A percentile compares a stretch with the other conserved stretches of the same genome.
Conservation (phyloP, 495 filamentous ascomycete species). For the Penicillium macrosclerotiorum region DNA sequence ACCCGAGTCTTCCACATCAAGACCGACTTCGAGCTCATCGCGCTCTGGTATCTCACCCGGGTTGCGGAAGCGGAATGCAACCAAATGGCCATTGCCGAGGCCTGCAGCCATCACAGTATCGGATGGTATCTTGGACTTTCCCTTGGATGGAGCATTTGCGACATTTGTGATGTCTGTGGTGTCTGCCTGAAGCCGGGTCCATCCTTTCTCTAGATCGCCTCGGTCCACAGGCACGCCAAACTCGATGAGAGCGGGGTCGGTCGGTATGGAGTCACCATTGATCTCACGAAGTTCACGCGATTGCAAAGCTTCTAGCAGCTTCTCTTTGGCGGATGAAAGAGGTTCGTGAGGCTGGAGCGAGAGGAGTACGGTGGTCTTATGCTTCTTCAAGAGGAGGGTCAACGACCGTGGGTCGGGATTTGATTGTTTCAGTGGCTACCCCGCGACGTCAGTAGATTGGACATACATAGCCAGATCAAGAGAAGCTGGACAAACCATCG, state of each 20-base stretch:
- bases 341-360: constrained; percentile 60
- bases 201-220: constrained; percentile 57
- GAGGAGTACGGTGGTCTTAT: constrained; percentile 74
- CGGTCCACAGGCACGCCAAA: constrained; percentile 54
- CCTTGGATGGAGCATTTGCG: too few species aligned
- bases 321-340: constrained; percentile 58
- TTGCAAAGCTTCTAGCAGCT: constrained; percentile 58
- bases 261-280: constrained; percentile 47
- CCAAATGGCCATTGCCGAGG: constrained; percentile 53
- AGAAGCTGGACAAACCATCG: constrained; percentile 19
- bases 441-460: not conserved
- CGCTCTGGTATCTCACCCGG: constrained; percentile 8
- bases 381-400: constrained; percentile 76
- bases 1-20: constrained; percentile 49
- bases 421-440: constrained; percentile 24
- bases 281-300: constrained; percentile 41
- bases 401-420: constrained; percentile 42
- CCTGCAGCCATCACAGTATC: constrained; percentile 44
- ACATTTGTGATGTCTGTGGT: constrained; percentile 32
- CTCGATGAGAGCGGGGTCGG: constrained; percentile 46
- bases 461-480: not conserved
- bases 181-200: constrained; percentile 44
- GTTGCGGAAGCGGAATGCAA: constrained; percentile 68
- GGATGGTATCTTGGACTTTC: constrained; percentile 40
- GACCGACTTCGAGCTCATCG: constrained; percentile 30